Evolutionary conservation across 2,329 filamentous ascomycete species (phyloP).

Genomic region (Incumbomyces delicatus): DNA sequence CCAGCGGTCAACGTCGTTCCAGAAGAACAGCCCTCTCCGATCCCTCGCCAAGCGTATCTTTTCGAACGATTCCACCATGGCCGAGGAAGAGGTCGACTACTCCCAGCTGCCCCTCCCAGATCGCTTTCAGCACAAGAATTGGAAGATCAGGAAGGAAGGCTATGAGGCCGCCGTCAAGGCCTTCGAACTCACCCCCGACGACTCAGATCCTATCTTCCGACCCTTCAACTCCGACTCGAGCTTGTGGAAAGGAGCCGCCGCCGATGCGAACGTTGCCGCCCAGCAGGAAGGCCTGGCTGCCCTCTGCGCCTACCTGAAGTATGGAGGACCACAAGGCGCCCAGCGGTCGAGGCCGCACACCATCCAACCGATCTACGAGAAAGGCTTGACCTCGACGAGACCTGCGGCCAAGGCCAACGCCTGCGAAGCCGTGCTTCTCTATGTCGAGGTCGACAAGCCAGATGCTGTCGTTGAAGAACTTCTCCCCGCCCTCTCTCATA

Average conservation of each 20-base stretch:
- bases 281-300: slow-evolving; percentile 86
- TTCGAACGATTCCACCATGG: slow-evolving; percentile 25
- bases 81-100: slow-evolving; percentile 34
- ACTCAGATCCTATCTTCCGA: slow-evolving; percentile 73
- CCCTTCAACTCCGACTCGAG: slow-evolving; percentile 77
- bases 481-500: slow-evolving; percentile 70
- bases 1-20: neutral
- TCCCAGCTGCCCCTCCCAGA: slow-evolving; percentile 34
- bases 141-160: slow-evolving; percentile 92
- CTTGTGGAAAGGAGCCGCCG: slow-evolving; percentile 85
- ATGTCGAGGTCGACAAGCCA: slow-evolving; percentile 79
- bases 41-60: slow-evolving; percentile 15
- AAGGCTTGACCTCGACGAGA: slow-evolving; percentile 77
- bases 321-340: slow-evolving; percentile 63
- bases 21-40: neutral
- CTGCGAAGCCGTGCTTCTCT: slow-evolving; percentile 75
- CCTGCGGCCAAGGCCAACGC: slow-evolving; percentile 81
- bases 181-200: slow-evolving; percentile 75
- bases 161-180: slow-evolving; percentile 87
- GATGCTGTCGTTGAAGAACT: slow-evolving; percentile 85
- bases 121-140: slow-evolving; percentile 50
- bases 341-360: slow-evolving; percentile 62
- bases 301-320: slow-evolving; percentile 86
- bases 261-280: slow-evolving; percentile 91
- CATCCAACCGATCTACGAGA: slow-evolving; percentile 74